Conservation (phyloP, 345 rosid genomes). For the Aquilaria malaccensis region DNA sequence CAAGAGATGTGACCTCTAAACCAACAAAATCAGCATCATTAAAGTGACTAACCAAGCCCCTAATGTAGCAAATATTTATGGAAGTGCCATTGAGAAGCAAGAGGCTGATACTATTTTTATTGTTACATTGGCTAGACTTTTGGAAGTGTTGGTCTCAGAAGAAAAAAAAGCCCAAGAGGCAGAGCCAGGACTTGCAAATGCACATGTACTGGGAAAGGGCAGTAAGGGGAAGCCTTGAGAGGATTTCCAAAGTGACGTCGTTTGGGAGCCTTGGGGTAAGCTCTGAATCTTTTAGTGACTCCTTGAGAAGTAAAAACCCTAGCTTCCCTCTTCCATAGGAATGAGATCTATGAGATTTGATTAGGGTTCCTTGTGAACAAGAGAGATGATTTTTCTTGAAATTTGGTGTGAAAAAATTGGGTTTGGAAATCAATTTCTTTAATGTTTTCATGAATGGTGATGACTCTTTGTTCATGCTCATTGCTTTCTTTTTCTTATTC, state of each 20-base stretch:
- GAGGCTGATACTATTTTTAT: not conserved
- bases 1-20: not conserved
- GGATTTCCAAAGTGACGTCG: constrained; percentile 1
- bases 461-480: no score
- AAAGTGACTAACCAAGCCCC: not conserved
- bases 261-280: not conserved
- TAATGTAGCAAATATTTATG: no score
- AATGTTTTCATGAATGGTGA: no score
- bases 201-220: not conserved
- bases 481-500: no score
- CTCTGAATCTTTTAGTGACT: not conserved
- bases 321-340: no score
- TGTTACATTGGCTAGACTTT: not conserved
- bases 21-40: not conserved
- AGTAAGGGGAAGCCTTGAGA: constrained; percentile 3
- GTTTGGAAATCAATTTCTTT: no score
- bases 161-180: not conserved
- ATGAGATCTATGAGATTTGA: no score
- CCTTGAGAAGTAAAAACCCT: no score
- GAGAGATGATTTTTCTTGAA: no score
- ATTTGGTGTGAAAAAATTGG: no score
- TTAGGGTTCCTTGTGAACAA: no score
- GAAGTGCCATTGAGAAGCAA: not conserved
- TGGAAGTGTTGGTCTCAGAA: not conserved
- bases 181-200: constrained; percentile 7